Percentiles rank a stretch among this genome's conserved stretches.
phyloP scores from a whole-genome alignment of 108 stramenopile species.

The Parietichytrium sp. region DNA sequence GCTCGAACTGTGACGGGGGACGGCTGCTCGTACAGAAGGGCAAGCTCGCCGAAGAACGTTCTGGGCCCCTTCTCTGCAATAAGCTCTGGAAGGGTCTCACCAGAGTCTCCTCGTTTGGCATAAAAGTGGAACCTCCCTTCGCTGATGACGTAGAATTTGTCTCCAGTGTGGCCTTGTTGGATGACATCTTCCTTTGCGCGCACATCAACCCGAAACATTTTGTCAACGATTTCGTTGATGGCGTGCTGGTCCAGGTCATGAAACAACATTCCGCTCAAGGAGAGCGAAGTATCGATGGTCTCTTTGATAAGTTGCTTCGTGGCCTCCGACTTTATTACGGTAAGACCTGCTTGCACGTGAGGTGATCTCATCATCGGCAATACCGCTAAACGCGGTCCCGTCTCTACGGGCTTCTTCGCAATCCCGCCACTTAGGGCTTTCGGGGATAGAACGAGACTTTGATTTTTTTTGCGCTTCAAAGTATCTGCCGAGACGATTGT shows the following conservation, averaged over 20 bases:
- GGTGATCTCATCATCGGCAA: not conserved
- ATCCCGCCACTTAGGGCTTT: too few species aligned
- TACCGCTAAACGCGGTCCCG: slow-evolving; percentile 26
- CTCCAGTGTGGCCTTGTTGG: slow-evolving; percentile 3
- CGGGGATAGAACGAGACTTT: too few species aligned
- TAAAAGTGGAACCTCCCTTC: slow-evolving; percentile 11
- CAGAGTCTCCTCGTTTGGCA: not conserved
- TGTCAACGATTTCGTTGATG: not conserved
- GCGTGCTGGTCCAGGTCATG: slow-evolving; percentile 32
- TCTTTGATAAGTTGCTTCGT: slow-evolving; percentile 33
- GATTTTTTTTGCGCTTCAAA: too few species aligned
- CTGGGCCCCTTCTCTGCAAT: slow-evolving; percentile 22
- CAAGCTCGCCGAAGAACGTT: slow-evolving; percentile 31
- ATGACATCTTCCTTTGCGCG: not conserved
- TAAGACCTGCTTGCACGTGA: slow-evolving; percentile 1
- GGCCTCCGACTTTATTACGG: not conserved
- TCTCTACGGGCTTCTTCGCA: too few species aligned
- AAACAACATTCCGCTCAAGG: not conserved
- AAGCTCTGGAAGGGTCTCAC: not conserved
- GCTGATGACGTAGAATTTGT: slow-evolving; percentile 40
- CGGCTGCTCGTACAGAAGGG: slow-evolving; percentile 25
- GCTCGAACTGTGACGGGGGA: slow-evolving; percentile 5
- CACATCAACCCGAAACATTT: not conserved
- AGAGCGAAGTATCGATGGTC: slow-evolving; percentile 22
- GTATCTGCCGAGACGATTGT: too few species aligned